Base-by-base conservation (phyloP, 1,284 basidiomycete genomes). In the Tausonia pullulans region DNA sequence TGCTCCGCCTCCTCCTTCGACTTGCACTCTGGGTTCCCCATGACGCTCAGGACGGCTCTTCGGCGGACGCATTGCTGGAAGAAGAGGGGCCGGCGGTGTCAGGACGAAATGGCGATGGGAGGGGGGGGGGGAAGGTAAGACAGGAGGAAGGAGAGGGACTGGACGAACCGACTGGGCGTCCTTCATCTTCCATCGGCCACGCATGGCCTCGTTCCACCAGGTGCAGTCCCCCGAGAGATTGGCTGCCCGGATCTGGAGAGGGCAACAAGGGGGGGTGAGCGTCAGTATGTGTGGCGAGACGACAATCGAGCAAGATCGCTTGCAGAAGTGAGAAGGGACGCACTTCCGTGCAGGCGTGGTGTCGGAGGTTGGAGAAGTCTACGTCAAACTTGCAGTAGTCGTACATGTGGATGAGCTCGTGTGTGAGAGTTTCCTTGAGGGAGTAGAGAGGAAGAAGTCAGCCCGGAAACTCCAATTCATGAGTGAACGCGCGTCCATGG, bases 261-360 rank as follows among this genome's bases (percentile, higher is more conserved):
- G 45, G n/a, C 13, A 8, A 55, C 62, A 43, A 51, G 49, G 9
- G 48, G 45, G 41, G 3, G 40, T 13, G 56, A 41, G 27, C 27
- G 27, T 27, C 27, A 27, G 27, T 2, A 27, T 27, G 27, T 27
- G 27, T 27, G 43, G 14, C 6, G 14, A 51, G 16, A 39, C 7
- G 8, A 50, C 14, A n/a, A 60, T 6, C 7, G 45, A 63, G 16
- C 6, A 41, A 56, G 27, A 45, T 49, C 13, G 48, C 55, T 14
- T 6, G 13, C 9, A 62, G 10, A 41, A 54, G 48, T 44, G 16
- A 43, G 13, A 14, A 10, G 50, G 55, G 40, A 78, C 83, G 71
- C 72, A 94, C 92, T 83, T 98, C 94, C 71, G 86, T 90, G 74
- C 94, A 98, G 0, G 95, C 95, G 74, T 95, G 92, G 78, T 97